Percentiles rank a stretch among this genome's conserved stretches.
Conservation (phyloP, 345 rosid genomes). For the Populus euphratica region DNA sequence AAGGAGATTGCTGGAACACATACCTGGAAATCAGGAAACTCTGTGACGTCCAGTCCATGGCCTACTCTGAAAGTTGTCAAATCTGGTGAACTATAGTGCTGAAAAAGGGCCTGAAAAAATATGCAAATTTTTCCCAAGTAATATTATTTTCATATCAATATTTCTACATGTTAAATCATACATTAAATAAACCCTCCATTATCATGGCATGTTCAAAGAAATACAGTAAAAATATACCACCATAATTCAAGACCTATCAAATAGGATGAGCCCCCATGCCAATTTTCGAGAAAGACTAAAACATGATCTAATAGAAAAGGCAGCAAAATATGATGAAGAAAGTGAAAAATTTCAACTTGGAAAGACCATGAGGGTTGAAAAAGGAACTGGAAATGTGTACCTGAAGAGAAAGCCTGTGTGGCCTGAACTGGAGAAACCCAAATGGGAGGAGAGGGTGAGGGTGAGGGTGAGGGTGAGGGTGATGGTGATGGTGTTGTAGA, state of each 20-base stretch:
- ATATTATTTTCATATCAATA: neutral
- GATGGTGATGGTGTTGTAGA: slow-evolving; percentile 20
- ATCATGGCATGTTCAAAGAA: neutral
- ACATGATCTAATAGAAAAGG: neutral
- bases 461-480: slow-evolving; percentile 14
- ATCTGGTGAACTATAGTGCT: slow-evolving; percentile 15
- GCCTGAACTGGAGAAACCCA: slow-evolving; percentile 24
- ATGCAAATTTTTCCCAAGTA: neutral
- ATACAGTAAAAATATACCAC: neutral
- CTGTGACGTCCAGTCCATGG: slow-evolving; percentile 11
- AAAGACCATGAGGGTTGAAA: neutral
- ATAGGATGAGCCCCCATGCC: neutral
- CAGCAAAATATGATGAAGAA: neutral
- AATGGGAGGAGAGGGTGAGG: slow-evolving; percentile 24
- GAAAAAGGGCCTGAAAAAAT: slow-evolving; percentile 26
- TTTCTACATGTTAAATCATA: neutral
- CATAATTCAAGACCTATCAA: neutral
- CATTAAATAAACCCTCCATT: neutral
- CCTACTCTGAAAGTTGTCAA: slow-evolving; percentile 11
- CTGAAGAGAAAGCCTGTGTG: slow-evolving; percentile 37
- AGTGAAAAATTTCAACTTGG: neutral
- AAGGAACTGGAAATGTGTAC: slow-evolving; percentile 19
- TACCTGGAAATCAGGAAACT: slow-evolving; percentile 28
- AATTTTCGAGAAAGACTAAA: neutral
- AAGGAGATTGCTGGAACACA: slow-evolving; percentile 20